A percentile compares a stretch with the other conserved stretches of the same genome.
Evolutionary conservation across 2,329 filamentous ascomycete genomes (phyloP).

Genomic region (Colletotrichum viniferum): DNA sequence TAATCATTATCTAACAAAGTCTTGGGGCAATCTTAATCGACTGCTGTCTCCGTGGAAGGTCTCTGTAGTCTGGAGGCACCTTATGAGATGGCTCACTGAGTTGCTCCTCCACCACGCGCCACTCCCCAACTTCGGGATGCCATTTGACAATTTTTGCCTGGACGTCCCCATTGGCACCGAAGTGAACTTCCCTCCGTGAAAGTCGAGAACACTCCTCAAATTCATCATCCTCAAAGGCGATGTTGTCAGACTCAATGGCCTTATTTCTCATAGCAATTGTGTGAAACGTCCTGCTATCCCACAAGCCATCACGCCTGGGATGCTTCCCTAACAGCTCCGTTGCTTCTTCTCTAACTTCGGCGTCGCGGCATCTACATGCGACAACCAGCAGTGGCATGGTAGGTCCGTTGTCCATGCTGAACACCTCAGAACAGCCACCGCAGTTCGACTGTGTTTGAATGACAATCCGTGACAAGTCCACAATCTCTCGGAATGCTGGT

Average conservation of each 20-base stretch:
- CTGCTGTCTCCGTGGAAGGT: not conserved
- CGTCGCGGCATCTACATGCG: constrained; percentile 44
- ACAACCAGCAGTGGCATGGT: constrained; percentile 47
- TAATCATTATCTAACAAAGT: not conserved
- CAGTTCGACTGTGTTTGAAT: constrained; percentile 27
- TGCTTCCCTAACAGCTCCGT: constrained; percentile 43
- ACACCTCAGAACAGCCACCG: constrained; percentile 31
- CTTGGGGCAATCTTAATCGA: not conserved
- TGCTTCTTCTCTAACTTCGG: constrained; percentile 40
- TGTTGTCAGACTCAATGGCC: constrained; percentile 35
- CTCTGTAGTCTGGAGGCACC: not conserved
- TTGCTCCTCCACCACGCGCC: not conserved
- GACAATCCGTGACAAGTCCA: constrained; percentile 37
- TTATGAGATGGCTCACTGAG: not conserved
- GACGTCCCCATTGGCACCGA: constrained; percentile 32
- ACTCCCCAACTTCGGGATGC: not conserved
- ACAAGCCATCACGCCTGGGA: constrained; percentile 47
- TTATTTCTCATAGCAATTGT: constrained; percentile 42
- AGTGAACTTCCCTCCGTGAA: constrained; percentile 39
- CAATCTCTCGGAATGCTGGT: constrained; percentile 46
- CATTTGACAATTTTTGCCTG: not conserved
- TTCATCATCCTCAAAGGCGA: constrained; percentile 33
- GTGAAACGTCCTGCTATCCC: constrained; percentile 43
- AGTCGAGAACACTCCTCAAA: constrained; percentile 44
- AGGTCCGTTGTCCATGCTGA: constrained; percentile 51